Evolutionary conservation across 75 land plant species (phyloP), one percentile per base, ranked within the genome.

Genomic region (Azolla pinnata): DNA sequence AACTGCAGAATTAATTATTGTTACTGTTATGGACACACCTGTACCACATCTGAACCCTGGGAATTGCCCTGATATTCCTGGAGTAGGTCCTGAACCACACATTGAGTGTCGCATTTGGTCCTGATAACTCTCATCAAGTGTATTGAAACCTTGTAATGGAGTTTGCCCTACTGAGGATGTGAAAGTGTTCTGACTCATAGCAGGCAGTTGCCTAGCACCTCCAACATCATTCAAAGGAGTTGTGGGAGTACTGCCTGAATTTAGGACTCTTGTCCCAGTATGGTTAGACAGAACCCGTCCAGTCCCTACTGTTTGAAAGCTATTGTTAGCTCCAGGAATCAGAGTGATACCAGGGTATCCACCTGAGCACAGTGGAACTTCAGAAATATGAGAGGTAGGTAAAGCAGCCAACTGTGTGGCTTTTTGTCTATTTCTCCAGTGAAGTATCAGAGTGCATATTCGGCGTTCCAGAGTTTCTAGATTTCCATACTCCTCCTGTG

Each of bases 401-500:
- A 46, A 46, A 18, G 49, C 49, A 18, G 23, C 49, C 4, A 18
- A 23, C 14, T 46, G 49, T 17, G 17, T 14, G 21, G 17, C 49
- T 23, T 46, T 46, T 23, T 4, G 49, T 2, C 17, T 46, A 4
- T 4, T 46, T 46, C 21, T 46, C 21, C 4, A 4, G 21, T 77
- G 68, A 54, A 50, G 70, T 32, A 77, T 53, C 54, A 79, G 27
- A 50, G 8, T 18, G 52, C 71, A 72, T 50, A 84, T 62, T 20
- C 92, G 82, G 20, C 54, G 64, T 67, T 87, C 88, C 67, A 87
- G 57, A 5, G 88, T 84, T n/a, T 29, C 59, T 34, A 67, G 33
- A 35, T 87, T 75, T 66, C 67, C 60, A 64, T 87, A 87, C 27
- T 87, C 85, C 60, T 87, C 92, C 92, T 86, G 61, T 38, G 8